A percentile compares a stretch with the other conserved stretches of the same genome.
phyloP scores from a whole-genome alignment of 1,284 basidiomycete species.

The Malassezia equina region DNA sequence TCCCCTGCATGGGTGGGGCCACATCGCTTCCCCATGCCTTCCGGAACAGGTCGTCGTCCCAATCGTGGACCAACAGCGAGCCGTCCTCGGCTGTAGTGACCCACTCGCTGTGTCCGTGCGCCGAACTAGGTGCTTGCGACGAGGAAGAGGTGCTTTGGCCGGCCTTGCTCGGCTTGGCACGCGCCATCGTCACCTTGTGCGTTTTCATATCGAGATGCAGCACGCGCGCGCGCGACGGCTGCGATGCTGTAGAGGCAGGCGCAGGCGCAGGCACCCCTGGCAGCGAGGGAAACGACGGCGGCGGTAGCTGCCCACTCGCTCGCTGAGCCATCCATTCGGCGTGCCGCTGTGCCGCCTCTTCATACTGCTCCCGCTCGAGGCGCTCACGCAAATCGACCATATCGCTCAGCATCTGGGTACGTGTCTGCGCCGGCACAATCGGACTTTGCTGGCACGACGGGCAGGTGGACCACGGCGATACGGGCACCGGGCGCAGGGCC shows the following conservation, averaged over 20 bases:
- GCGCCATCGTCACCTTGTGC: conserved; percentile 15
- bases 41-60: conserved; percentile 10
- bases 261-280: background rate
- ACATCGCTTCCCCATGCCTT: background rate
- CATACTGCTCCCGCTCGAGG: conserved; percentile 7
- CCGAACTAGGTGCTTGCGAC: background rate
- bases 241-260: background rate
- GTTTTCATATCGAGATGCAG: conserved; percentile 17
- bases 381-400: conserved; percentile 6
- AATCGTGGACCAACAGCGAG: conserved; percentile 3
- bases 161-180: background rate
- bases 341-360: conserved; percentile 1
- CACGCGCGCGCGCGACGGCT: conserved; percentile 1
- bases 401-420: conserved; percentile 2
- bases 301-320: background rate
- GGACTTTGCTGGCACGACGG: conserved; percentile 12
- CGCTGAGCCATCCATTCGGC: background rate
- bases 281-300: conserved; percentile 1
- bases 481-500: conserved; percentile 5
- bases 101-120: background rate
- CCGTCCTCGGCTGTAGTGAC: conserved; percentile 11
- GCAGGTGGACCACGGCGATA: conserved; percentile 10
- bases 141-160: background rate
- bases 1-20: background rate
- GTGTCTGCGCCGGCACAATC: background rate